Evolutionary conservation across 2,329 filamentous ascomycete species (phyloP), one percentile per base, ranked within the genome.

Genomic region (Zasmidium citrigriseum): DNA sequence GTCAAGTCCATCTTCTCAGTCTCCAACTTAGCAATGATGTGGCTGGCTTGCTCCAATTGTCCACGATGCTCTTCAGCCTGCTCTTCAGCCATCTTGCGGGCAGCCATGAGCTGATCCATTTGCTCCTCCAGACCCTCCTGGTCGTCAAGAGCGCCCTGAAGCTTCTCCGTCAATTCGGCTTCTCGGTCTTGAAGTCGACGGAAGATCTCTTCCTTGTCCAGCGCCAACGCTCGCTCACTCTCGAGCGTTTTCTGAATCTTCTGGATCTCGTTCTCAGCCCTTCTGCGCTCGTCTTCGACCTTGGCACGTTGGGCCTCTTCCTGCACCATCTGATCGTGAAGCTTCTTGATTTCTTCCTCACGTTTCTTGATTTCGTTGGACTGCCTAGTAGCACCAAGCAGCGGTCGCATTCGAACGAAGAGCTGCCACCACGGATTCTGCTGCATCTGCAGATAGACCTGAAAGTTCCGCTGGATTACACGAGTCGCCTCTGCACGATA

Each of bases 121-220:
- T 99, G 92, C 63, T 96, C 92, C 74, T 99, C 95, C 1, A 99
- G 83, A 54, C 88, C 88, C 71, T 98, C 93, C 72, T 98, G 93
- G 67, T 99, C 96, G 21, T 96, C 90, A 59, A 98, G 86, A 25
- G 93, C 93, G 41, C 90, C 93, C 38, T 91, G 85, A 24, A 99
- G 83, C 77, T 98, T 97, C 70, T 99, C 96, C 53, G 89, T 90
- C 3, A 99, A 83, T 72, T 99, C 93, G 11, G 87, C 83, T 75
- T 99, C 95, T n/a, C 95, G 89, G 54, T 88, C 80, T 71, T 97
- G 95, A 21, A 99, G 81, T n/a, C 96, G 86, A 72, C 93, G 96
- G 81, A 98, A 99, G 60, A 99, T 99, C 70, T 99, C 95, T 72
- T 99, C 96, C 73, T 99, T 99, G 76, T 99, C 95, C 4, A 99